phyloP scores from a whole-genome alignment of 2,329 filamentous ascomycete species.

The Cladosporium phlei region DNA sequence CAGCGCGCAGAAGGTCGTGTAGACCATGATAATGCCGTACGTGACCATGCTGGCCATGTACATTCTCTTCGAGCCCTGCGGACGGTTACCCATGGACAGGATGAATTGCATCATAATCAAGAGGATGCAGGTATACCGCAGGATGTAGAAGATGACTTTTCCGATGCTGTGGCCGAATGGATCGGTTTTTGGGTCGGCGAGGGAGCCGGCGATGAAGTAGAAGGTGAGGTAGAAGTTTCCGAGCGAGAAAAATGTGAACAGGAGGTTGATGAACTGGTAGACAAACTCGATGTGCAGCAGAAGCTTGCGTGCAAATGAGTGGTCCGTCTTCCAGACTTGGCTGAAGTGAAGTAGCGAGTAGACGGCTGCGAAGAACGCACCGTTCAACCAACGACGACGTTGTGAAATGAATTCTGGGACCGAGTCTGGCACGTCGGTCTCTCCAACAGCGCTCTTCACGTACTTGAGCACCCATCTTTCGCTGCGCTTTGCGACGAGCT shows the following conservation, averaged over 20 bases:
- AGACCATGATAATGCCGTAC: slow-evolving; percentile 92
- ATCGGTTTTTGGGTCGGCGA: slow-evolving; percentile 73
- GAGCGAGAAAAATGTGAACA: slow-evolving; percentile 97
- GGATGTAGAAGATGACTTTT: slow-evolving; percentile 75
- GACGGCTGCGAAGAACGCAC: slow-evolving; percentile 96
- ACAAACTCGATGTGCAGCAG: slow-evolving; percentile 91
- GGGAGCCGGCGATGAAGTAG: slow-evolving; percentile 91
- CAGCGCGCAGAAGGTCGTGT: slow-evolving; percentile 83
- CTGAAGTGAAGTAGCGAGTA: slow-evolving; percentile 94
- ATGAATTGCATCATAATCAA: slow-evolving; percentile 95
- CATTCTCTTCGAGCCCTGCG: slow-evolving; percentile 87
- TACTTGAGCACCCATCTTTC: slow-evolving; percentile 98
- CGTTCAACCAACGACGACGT: slow-evolving; percentile 93
- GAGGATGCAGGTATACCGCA: slow-evolving; percentile 80
- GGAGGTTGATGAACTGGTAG: slow-evolving; percentile 85
- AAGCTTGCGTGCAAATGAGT: slow-evolving; percentile 81
- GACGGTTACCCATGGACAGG: slow-evolving; percentile 89
- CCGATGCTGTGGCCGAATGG: slow-evolving; percentile 88
- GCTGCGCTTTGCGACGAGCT: slow-evolving; percentile 88
- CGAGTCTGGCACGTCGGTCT: slow-evolving; percentile 92
- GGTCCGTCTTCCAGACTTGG: slow-evolving; percentile 90
- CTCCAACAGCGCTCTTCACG: slow-evolving; percentile 91
- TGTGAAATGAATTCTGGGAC: slow-evolving; percentile 98
- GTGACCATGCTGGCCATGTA: slow-evolving; percentile 83
- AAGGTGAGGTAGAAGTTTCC: slow-evolving; percentile 98